Base-by-base conservation (phyloP, 148 eudicot genomes). In the Chenopodium album region DNA sequence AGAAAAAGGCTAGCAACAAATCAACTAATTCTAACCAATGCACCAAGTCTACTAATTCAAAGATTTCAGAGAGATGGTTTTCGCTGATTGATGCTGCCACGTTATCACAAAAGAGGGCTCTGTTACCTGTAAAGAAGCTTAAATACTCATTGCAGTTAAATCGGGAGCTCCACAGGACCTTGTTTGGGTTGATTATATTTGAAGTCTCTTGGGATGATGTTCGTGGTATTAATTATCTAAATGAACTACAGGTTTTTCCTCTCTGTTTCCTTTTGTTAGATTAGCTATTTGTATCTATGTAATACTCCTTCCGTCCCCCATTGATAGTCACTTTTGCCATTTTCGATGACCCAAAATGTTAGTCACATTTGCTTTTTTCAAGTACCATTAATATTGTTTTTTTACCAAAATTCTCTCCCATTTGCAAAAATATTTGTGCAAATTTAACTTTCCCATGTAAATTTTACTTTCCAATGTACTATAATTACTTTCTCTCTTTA, bases 151-250 rank as follows among this genome's bases (percentile, higher is more conserved):
- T 96, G 83, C 89, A 85, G 85, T 85, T 90, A 34, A 94, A 90
- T 83, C 88, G 88, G 87, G 87, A 94, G 85, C 84, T 96, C 76
- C 95, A 91, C 46, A 86, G 92, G 86, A 94, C 98, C 56, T 88
- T 96, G 84, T 94, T 88, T 87, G 99, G 99, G 37, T 91, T 92
- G 87, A 96, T 96, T 80, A 89, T 94, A 68, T 96, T 96, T 88
- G 95, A 96, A 91, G 93, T 96, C 78, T 82, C 89, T 63, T 94
- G 98, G 99, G 84, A 82, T 54, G 88, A 94, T 85, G 92, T 96
- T 64, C 97, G 99, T 68, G 99, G 99, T 31, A 87, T 96, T 76
- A 96, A 96, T 86, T 96, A 96, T 83, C 71, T 91, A 44, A 96
- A 96, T 87, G 95, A 94, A 87, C 97, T 96, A 83, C 98, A 93